These are phyloP conservation scores for Heliosperma pusillum DNA, from an alignment of 148 eudicot species.

Conservation along the genomic window DNA sequence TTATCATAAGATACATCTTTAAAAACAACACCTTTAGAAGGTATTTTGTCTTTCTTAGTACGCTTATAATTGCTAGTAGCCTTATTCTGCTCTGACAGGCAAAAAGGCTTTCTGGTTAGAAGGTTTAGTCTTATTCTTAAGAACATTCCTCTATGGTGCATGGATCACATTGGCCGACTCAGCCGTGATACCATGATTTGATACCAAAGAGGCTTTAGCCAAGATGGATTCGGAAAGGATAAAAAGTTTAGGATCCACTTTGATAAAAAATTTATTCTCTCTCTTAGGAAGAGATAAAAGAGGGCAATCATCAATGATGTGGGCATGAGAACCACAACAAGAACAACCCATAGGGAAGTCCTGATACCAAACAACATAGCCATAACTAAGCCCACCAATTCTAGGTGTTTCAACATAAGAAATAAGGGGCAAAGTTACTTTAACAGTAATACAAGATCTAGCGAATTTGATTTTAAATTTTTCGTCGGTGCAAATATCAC, in stretches of 20 bases:
- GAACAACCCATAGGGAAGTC: neutral
- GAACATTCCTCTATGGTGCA: neutral
- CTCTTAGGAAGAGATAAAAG: no score
- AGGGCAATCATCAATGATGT: no score
- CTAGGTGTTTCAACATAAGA: neutral
- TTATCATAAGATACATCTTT: no score
- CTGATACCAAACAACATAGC: neutral
- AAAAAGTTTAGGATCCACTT: no score
- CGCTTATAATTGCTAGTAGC: no score
- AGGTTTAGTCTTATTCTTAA: no score
- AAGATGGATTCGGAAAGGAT: neutral
- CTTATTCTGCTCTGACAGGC: neutral
- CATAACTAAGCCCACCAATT: neutral
- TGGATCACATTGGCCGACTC: neutral
- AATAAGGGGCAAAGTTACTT: neutral
- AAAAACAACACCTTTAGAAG: no score
- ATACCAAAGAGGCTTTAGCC: neutral
- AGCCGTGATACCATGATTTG: neutral
- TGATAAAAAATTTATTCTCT: no score
- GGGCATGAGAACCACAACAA: neutral
- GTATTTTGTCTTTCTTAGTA: no score
- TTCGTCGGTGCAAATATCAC: neutral
- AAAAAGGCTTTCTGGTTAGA: neutral
- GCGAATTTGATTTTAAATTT: no score
- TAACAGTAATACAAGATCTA: neutral